Conservation (phyloP, 164 flowering plant genomes). For the Berberis thunbergii region DNA sequence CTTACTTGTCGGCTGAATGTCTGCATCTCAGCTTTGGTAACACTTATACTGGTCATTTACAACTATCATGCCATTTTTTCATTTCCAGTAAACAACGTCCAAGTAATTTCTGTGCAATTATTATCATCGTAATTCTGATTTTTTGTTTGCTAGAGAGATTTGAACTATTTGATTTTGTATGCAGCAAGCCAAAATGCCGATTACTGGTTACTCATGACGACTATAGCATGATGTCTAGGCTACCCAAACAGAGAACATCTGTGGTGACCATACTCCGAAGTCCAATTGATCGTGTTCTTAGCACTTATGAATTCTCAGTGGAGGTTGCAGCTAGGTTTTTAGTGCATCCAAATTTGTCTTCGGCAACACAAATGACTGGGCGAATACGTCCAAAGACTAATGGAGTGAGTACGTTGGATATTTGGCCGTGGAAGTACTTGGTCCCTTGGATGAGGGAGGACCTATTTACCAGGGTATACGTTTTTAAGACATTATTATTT, state of each 20-base stretch:
- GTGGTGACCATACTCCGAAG: constrained; percentile 83
- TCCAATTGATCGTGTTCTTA: constrained; percentile 92
- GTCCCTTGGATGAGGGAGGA: constrained; percentile 99
- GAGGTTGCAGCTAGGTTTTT: constrained; percentile 96
- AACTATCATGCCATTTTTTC: no score
- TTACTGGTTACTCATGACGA: constrained; percentile 92
- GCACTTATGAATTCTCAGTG: constrained; percentile 87
- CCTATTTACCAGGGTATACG: constrained; percentile 78
- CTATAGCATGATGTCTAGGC: constrained; percentile 81
- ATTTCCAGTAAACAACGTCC: no score
- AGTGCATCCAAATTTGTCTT: constrained; percentile 79
- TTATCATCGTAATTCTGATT: no score
- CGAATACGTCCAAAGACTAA: constrained; percentile 35
- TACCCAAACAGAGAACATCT: constrained; percentile 76
- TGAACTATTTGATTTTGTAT: constrained; percentile 15
- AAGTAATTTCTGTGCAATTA: no score
- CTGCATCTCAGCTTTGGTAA: no score
- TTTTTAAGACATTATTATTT: neutral
- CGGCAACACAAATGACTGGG: constrained; percentile 51
- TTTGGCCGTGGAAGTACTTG: constrained; percentile 99
- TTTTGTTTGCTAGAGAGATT: neutral
- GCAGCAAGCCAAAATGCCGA: constrained; percentile 75
- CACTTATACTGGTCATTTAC: neutral
- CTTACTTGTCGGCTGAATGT: no score
- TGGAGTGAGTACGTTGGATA: constrained; percentile 80